These are phyloP conservation scores for Pythium vanterpoolii DNA, from an alignment of 352 stramenopile species.

Conservation along the genomic window DNA sequence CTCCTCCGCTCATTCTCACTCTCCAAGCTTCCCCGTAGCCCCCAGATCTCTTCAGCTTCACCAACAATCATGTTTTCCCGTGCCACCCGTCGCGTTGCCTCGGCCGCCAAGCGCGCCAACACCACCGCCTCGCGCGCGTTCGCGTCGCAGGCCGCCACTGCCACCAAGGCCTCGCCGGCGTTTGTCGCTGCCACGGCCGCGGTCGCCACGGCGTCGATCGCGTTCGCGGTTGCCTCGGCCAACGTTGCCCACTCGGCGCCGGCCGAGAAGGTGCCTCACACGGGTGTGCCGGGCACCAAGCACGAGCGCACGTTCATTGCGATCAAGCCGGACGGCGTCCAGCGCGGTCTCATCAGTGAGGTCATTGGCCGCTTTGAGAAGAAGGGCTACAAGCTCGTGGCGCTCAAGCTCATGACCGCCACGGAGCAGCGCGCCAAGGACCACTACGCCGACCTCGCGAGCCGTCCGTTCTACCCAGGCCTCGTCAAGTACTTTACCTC, in stretches of 20 bases:
- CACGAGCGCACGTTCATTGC: constrained; percentile 86
- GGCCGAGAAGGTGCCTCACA: constrained; percentile 39
- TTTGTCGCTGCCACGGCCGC: constrained; percentile 34
- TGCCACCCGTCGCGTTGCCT: constrained; percentile 59
- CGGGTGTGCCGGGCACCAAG: constrained; percentile 88
- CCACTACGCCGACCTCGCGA: constrained; percentile 93
- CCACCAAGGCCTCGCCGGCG: constrained; percentile 31
- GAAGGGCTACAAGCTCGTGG: constrained; percentile 97
- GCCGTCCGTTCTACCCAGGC: constrained; percentile 92
- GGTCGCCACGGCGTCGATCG: constrained; percentile 45
- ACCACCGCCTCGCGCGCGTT: constrained; percentile 34
- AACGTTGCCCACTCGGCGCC: constrained; percentile 43
- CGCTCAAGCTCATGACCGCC: constrained; percentile 90
- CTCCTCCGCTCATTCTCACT: constrained; percentile 6
- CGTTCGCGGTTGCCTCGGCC: constrained; percentile 37
- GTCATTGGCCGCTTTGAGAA: constrained; percentile 98
- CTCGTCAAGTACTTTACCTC: constrained; percentile 97
- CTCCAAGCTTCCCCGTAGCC: constrained; percentile 23
- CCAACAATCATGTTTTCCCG: constrained; percentile 55
- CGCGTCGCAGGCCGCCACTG: constrained; percentile 43
- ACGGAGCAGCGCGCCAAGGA: constrained; percentile 71
- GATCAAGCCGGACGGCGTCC: constrained; percentile 98
- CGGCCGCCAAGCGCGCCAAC: constrained; percentile 53
- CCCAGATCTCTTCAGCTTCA: constrained; percentile 5
- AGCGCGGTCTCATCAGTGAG: constrained; percentile 93